These are phyloP conservation scores for Suillus subaureus DNA, from an alignment of 768 basidiomycete species.

Conservation along the genomic window DNA sequence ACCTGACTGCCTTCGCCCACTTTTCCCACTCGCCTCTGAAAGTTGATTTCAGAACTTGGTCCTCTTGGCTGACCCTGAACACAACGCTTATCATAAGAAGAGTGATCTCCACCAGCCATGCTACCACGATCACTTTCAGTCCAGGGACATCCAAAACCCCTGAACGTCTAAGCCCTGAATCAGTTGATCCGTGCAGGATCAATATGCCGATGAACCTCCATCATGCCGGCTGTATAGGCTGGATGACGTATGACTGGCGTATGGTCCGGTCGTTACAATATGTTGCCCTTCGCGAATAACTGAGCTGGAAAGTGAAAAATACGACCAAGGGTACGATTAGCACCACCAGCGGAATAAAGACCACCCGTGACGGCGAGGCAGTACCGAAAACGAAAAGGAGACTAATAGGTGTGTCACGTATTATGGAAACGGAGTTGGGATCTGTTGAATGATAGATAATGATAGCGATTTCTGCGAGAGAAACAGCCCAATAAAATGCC, in stretches of 20 bases:
- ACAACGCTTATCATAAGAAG: not conserved
- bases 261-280: conserved; percentile 44
- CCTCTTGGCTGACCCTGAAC: not conserved
- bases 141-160: not conserved
- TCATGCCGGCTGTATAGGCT: conserved; percentile 38
- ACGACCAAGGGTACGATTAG: conserved; percentile 37
- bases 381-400: conserved; percentile 24
- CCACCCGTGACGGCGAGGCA: conserved; percentile 25
- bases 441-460: not conserved
- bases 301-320: conserved; percentile 48
- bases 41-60: not conserved
- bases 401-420: not conserved
- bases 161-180: conserved; percentile 9
- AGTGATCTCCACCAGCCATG: not conserved
- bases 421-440: too few species aligned
- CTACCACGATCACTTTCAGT: not conserved
- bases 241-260: conserved; percentile 48
- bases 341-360: conserved; percentile 27
- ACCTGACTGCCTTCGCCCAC: conserved; percentile 32
- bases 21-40: not conserved
- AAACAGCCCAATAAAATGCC: conserved; percentile 1
- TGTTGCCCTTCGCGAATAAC: conserved; percentile 42
- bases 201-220: conserved; percentile 12
- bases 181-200: conserved; percentile 6
- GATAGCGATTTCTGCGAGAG: conserved; percentile 1